Percentiles rank a stretch among this genome's conserved stretches.
Conservation (phyloP, 2,329 filamentous ascomycete genomes). For the Fusarium kyushuense region DNA sequence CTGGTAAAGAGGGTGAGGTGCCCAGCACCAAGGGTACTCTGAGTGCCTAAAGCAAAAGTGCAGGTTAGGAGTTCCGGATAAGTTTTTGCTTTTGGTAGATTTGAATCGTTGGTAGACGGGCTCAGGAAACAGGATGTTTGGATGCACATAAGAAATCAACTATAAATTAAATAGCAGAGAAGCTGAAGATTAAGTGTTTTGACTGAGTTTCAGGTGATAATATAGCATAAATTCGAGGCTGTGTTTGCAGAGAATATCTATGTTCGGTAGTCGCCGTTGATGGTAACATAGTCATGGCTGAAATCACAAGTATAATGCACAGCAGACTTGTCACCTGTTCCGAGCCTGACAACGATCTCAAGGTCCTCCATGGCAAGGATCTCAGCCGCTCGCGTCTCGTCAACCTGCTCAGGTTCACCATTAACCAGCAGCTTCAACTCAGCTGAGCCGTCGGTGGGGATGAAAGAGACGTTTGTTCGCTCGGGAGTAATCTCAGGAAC, state of each 20-base stretch:
- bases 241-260: conserved; percentile 48
- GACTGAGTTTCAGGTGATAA: neutral
- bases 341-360: conserved; percentile 80
- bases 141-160: neutral
- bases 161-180: neutral
- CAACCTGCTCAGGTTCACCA: conserved; percentile 82
- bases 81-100: conserved; percentile 27
- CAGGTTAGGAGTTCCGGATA: conserved; percentile 42
- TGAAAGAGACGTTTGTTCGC: conserved; percentile 81
- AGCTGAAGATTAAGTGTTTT: neutral
- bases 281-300: conserved; percentile 81
- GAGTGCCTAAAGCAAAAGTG: conserved; percentile 60
- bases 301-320: conserved; percentile 90
- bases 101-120: conserved; percentile 20
- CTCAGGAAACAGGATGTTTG: neutral
- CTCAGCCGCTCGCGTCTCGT: conserved; percentile 80
- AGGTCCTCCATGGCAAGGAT: conserved; percentile 83
- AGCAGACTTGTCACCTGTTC: conserved; percentile 75
- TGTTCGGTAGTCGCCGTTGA: conserved; percentile 77
- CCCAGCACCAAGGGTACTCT: conserved; percentile 96
- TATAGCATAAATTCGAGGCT: neutral
- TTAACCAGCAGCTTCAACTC: conserved; percentile 82
- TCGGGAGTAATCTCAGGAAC: conserved; percentile 74
- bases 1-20: conserved; percentile 89
- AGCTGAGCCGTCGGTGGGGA: conserved; percentile 79